Conservation (phyloP, 73 alveolate species). For the Strombidium stylifer region DNA sequence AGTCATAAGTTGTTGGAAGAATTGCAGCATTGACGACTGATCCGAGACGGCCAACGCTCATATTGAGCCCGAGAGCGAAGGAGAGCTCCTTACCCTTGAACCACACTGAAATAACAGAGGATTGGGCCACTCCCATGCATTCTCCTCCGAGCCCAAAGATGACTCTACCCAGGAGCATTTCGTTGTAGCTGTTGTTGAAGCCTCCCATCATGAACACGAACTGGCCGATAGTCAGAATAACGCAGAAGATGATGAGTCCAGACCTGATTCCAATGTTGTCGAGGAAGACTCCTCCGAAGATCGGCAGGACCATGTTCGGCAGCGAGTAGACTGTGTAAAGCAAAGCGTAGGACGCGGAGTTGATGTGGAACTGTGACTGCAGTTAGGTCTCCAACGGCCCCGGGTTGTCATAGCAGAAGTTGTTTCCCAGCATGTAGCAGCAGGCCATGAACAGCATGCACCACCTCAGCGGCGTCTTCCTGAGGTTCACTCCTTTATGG, state of each 20-base stretch:
- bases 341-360: slow-evolving; percentile 46
- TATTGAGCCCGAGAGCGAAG: slow-evolving; percentile 90
- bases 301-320: slow-evolving; percentile 86
- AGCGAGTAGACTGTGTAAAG: slow-evolving; percentile 84
- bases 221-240: slow-evolving; percentile 74
- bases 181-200: slow-evolving; percentile 44
- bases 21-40: slow-evolving; percentile 61
- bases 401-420: slow-evolving; percentile 68
- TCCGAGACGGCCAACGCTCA: slow-evolving; percentile 80
- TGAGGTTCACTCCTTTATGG: no score
- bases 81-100: slow-evolving; percentile 93
- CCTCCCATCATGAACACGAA: slow-evolving; percentile 79
- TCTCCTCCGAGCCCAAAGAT: slow-evolving; percentile 88
- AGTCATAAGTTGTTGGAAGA: slow-evolving; percentile 41
- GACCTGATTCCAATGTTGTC: slow-evolving; percentile 56
- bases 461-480: slow-evolving; percentile 43
- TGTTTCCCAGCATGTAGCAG: slow-evolving; percentile 28
- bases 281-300: slow-evolving; percentile 85
- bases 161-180: slow-evolving; percentile 88
- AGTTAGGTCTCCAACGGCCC: slow-evolving; percentile 26
- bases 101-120: slow-evolving; percentile 91
- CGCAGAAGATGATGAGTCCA: slow-evolving; percentile 52
- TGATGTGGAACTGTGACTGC: slow-evolving; percentile 4
- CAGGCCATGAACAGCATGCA: slow-evolving; percentile 50
- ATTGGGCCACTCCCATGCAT: slow-evolving; percentile 32